A percentile compares a stretch with the other conserved stretches of the same genome.
Conservation (phyloP, 352 stramenopile genomes). For the Phytophthora lateralis region DNA sequence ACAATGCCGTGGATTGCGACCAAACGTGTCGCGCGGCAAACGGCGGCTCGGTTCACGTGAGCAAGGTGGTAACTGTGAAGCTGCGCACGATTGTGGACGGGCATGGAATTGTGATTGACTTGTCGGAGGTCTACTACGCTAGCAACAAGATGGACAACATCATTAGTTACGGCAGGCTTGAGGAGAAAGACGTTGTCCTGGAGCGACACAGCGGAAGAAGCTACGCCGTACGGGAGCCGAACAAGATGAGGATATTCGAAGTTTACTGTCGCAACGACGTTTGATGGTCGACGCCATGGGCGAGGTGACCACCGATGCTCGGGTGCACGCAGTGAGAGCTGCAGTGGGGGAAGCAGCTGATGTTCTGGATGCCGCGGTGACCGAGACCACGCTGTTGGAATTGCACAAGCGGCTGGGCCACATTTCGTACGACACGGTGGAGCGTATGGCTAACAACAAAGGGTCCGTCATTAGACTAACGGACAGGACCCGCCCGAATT, state of each 20-base stretch:
- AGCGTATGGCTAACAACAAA: background rate
- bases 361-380: background rate
- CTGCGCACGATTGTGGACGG: slow-evolving; percentile 4
- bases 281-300: slow-evolving; percentile 8
- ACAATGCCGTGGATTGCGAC: slow-evolving; percentile 3
- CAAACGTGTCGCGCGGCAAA: slow-evolving; percentile 3
- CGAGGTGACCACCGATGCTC: background rate
- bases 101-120: background rate
- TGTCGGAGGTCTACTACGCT: slow-evolving; percentile 9
- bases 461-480: slow-evolving; percentile 1
- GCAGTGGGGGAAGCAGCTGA: no score
- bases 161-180: background rate
- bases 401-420: slow-evolving; percentile 1
- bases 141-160: slow-evolving; percentile 4
- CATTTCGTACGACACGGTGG: slow-evolving; percentile 7
- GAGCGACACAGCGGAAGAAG: background rate
- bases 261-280: background rate
- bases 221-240: background rate
- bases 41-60: background rate
- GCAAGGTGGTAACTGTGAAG: background rate
- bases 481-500: background rate
- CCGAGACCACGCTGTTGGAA: background rate
- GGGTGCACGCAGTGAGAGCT: background rate
- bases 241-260: slow-evolving; percentile 2
- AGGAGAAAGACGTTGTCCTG: background rate